Conservation (phyloP, 129 eudicot species). For the Chrysanthemum makinoi region DNA sequence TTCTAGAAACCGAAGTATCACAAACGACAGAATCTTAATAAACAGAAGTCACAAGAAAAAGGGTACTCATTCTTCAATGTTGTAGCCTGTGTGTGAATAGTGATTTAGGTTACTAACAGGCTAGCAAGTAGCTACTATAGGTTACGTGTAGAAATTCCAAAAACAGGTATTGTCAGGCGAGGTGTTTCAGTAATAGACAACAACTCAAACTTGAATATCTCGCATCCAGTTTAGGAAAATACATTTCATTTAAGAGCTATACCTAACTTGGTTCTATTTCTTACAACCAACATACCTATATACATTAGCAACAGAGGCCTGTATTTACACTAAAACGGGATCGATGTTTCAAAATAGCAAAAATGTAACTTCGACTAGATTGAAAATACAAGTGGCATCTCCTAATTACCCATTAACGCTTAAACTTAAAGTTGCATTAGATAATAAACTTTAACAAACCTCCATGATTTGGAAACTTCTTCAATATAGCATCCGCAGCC, state of each 20-base stretch:
- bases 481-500: slow-evolving; percentile 92
- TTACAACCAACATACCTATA: slow-evolving; percentile 5
- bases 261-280: background rate
- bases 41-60: background rate
- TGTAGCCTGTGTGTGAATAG: background rate
- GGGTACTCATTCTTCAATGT: too few species aligned
- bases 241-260: background rate
- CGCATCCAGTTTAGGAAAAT: background rate
- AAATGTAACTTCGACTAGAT: background rate
- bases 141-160: background rate
- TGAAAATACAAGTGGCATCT: background rate
- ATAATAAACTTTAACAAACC: slow-evolving; percentile 37
- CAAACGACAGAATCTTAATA: background rate
- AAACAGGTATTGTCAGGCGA: background rate
- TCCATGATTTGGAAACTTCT: slow-evolving; percentile 97
- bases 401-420: background rate
- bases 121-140: background rate
- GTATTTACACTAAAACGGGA: background rate
- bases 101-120: background rate
- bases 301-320: background rate
- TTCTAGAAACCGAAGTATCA: slow-evolving; percentile 43
- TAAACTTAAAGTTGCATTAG: background rate
- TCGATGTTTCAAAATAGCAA: background rate
- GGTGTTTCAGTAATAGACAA: background rate
- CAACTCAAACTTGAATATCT: background rate